Percentiles rank a stretch among this genome's conserved stretches.
phyloP scores from a whole-genome alignment of 1,139 yeast genomes.

The Pneumocystis carinii region DNA sequence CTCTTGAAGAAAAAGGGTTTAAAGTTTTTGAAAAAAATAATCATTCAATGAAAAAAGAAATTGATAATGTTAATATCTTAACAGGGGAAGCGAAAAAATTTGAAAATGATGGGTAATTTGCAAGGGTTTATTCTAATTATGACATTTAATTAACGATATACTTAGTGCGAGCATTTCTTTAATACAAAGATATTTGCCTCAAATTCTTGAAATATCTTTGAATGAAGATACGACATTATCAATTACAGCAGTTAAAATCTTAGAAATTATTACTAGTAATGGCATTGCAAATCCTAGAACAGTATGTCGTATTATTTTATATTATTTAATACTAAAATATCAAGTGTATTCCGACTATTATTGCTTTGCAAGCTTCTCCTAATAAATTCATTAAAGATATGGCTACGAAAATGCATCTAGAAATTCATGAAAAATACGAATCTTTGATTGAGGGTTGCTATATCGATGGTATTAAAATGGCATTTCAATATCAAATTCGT shows the following conservation, averaged over 20 bases:
- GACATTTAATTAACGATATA: neutral
- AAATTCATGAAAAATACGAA: conserved; percentile 50
- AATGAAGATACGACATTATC: conserved; percentile 34
- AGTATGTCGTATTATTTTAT: conserved; percentile 4
- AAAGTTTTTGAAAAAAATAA: conserved; percentile 27
- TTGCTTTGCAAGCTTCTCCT: conserved; percentile 51
- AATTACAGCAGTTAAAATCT: conserved; percentile 36
- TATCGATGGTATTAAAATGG: conserved; percentile 46
- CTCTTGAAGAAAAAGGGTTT: conserved; percentile 30
- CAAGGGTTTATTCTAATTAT: neutral
- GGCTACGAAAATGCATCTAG: conserved; percentile 40
- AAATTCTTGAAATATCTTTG: conserved; percentile 37
- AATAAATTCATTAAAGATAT: conserved; percentile 30
- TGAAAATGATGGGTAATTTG: neutral
- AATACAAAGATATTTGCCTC: conserved; percentile 44
- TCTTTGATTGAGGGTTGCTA: conserved; percentile 53
- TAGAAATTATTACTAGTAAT: conserved; percentile 40
- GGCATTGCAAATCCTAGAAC: conserved; percentile 63
- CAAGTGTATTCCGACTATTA: conserved; percentile 45
- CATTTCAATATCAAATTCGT: conserved; percentile 33
- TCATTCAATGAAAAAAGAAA: conserved; percentile 18
- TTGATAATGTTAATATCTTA: neutral
- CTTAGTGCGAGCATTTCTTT: conserved; percentile 45
- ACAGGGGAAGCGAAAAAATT: neutral
- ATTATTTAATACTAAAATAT: conserved; percentile 14